Conservation (phyloP, 805 yeast species). For the Ogataea corticis region DNA sequence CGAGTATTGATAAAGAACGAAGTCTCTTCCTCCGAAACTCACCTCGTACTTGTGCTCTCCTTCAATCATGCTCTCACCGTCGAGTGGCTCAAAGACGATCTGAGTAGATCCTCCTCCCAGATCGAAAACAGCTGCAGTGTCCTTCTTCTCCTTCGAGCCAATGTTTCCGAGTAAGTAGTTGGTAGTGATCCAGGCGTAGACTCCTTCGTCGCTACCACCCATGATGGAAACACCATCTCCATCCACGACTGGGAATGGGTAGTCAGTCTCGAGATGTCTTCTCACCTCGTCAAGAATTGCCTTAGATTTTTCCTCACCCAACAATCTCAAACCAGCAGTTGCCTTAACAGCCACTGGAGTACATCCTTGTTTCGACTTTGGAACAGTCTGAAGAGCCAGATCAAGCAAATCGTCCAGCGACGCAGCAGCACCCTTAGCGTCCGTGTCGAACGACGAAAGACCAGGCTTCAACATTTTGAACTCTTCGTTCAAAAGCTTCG, state of each 20-base stretch:
- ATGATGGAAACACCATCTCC: conserved; percentile 88
- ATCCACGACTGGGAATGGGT: conserved; percentile 89
- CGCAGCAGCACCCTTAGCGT: conserved; percentile 82
- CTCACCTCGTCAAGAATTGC: conserved; percentile 78
- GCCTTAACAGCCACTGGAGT: conserved; percentile 97
- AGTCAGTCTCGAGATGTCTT: conserved; percentile 69
- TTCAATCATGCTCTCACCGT: conserved; percentile 64
- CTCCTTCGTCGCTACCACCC: conserved; percentile 98
- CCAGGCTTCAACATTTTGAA: conserved; percentile 94
- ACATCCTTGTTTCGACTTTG: conserved; percentile 69
- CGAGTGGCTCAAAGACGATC: conserved; percentile 91
- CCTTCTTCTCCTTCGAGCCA: conserved; percentile 69
- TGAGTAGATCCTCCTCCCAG: conserved; percentile 99
- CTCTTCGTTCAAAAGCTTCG: conserved; percentile 73
- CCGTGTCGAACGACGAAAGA: conserved; percentile 78
- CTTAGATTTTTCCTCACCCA: conserved; percentile 73
- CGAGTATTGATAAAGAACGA: conserved; percentile 85
- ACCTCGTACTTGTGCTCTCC: conserved; percentile 84
- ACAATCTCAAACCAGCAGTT: conserved; percentile 90
- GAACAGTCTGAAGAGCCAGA: conserved; percentile 74
- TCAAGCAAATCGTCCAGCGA: conserved; percentile 82
- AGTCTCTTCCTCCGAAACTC: conserved; percentile 78
- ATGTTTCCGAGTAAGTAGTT: conserved; percentile 92
- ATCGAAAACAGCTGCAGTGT: conserved; percentile 97
- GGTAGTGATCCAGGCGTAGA: conserved; percentile 97